phyloP scores from a whole-genome alignment of 169 alveolate species.

The Amoebophrya sp. region DNA sequence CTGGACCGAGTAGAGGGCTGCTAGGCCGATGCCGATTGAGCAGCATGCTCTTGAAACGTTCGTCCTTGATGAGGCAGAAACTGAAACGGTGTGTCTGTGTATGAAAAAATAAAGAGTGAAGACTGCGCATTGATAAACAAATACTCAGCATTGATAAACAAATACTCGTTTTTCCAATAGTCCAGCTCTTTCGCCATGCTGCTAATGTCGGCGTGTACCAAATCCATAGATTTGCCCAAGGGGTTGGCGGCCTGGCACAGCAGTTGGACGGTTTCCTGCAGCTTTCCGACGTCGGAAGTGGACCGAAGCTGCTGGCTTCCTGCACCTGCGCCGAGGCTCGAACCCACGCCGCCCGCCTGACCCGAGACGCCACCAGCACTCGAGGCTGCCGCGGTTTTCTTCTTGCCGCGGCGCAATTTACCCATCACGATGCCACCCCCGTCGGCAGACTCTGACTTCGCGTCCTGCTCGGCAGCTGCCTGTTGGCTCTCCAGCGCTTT shows the following conservation, averaged over 20 bases:
- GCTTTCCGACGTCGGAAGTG: neutral
- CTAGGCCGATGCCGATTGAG: no score
- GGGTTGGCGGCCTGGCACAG: constrained; percentile 49
- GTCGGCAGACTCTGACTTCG: constrained; percentile 3
- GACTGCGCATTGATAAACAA: neutral
- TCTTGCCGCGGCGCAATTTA: constrained; percentile 42
- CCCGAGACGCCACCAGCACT: no score
- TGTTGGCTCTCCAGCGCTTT: neutral
- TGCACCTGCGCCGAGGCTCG: no score
- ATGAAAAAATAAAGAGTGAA: neutral
- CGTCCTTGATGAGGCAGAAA: no score
- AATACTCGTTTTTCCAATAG: constrained; percentile 43
- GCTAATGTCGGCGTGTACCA: constrained; percentile 45
- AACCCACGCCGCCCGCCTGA: no score
- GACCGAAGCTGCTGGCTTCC: neutral
- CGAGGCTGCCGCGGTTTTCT: constrained; percentile 23
- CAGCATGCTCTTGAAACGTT: neutral
- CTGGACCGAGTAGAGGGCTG: no score
- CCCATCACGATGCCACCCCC: constrained; percentile 30
- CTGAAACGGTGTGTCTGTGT: no score
- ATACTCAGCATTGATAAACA: neutral
- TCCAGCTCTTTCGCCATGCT: constrained; percentile 49
- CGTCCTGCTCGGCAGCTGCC: neutral
- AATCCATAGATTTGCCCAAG: constrained; percentile 40
- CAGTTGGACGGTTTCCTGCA: constrained; percentile 32